Evolutionary conservation across 768 basidiomycete genomes (phyloP).

Genomic region (Leccinum imitatum): DNA sequence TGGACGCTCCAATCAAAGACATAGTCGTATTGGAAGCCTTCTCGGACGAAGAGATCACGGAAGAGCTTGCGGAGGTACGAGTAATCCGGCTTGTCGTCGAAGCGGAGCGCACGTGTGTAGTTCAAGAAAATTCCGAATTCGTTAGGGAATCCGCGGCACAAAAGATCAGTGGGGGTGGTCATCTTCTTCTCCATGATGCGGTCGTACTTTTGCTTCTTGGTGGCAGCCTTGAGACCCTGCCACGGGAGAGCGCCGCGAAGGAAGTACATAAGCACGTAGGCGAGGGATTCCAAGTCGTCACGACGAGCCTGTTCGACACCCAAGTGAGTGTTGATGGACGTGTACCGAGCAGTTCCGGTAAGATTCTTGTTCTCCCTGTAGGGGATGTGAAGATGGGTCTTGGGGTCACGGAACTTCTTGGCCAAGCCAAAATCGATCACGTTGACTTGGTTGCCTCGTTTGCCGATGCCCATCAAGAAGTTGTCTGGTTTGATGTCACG

Average conservation of each 20-base stretch:
- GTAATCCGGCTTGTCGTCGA: constrained; percentile 99
- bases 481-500: constrained; percentile 99
- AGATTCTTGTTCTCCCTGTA: constrained; percentile 99
- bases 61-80: constrained; percentile 99
- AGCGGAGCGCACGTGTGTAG: constrained; percentile 97
- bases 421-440: constrained; percentile 98
- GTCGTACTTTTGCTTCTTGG: constrained; percentile 99
- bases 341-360: constrained; percentile 98
- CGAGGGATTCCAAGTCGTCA: constrained; percentile 97
- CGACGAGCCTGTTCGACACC: constrained; percentile 98
- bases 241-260: constrained; percentile 96
- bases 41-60: constrained; percentile 95
- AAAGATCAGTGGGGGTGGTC: constrained; percentile 94
- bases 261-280: constrained; percentile 99
- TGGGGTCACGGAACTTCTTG: constrained; percentile 99
- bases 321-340: constrained; percentile 98
- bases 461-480: constrained; percentile 99
- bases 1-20: constrained; percentile 99
- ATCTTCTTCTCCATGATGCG: constrained; percentile 99
- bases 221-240: constrained; percentile 99
- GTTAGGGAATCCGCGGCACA: constrained; percentile 99
- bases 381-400: constrained; percentile 99
- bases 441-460: constrained; percentile 99
- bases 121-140: constrained; percentile 99
- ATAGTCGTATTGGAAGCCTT: constrained; percentile 99